Base-by-base conservation (phyloP, 2,329 filamentous ascomycete genomes). In the Verticillium dahliae region DNA sequence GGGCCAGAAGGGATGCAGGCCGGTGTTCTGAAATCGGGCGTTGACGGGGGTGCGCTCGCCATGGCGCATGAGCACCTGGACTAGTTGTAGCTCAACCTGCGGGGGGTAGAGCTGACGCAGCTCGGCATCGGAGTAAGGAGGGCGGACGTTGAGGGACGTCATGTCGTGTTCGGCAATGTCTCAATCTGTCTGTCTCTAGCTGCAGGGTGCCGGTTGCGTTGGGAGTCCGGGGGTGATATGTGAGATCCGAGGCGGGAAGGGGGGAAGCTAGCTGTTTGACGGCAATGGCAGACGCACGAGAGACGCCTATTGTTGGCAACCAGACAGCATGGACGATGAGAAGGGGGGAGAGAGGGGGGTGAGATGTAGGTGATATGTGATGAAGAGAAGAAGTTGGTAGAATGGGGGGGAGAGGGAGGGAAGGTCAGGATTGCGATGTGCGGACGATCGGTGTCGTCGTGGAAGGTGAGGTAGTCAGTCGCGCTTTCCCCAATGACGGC, bases 31-130 rank as follows among this genome's bases (percentile, higher is more conserved):
- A 74, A 99, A 97, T 45, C 95, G 89, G n/a, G 90, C 83, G 62
- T 87, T 90, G 34, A 98, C 90, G 34, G 94, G 94, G 7, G 89
- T 94, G 62, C 94, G 88, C 78, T 88, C 85, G 76, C 90, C 90
- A 76, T 93, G 90, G 62, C 90, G 88, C 69, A 92, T 84, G 65
- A 92, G 84, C 69, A 98, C 83, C 78, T 99, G 95, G 58, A 98
- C 95, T 63, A 95, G 86, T 73, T 95, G 90, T 39, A 99, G 85
- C 73, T 94, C 84, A 62, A 99, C 81, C 55, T 84, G 80, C 61
- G 86, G 77, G 1, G 95, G 95, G 77, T 97, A 99, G 62, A 98
- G 87, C 69, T 81, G 80, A 54, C 83, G 80, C 58, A 98, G 85
- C 82, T 98, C 93, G 63, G 91, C 88, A 67, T 87, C 79, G 55